Evolutionary conservation across 257 asterid species (phyloP).

Genomic region (Agastache rugosa): DNA sequence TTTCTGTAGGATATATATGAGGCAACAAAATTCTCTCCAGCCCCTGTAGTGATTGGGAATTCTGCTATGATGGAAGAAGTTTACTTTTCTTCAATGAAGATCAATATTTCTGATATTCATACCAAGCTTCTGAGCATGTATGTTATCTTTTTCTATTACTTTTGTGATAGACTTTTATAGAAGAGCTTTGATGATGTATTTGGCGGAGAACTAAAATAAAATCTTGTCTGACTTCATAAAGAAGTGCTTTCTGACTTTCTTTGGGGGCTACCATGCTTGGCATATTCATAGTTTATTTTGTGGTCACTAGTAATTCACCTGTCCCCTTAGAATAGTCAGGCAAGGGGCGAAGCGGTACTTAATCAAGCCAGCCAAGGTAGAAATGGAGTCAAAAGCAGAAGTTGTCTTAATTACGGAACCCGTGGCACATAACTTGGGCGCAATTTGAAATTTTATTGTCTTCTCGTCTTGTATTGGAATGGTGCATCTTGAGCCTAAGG

Average conservation of each 20-base stretch:
- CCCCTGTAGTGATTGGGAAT: slow-evolving; percentile 60
- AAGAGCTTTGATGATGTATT: slow-evolving; percentile 20
- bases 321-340: background rate
- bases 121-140: slow-evolving; percentile 72
- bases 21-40: slow-evolving; percentile 89
- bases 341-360: background rate
- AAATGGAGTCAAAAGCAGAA: background rate
- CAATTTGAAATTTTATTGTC: too few species aligned
- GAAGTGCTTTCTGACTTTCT: background rate
- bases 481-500: too few species aligned
- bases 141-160: slow-evolving; percentile 34
- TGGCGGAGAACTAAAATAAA: slow-evolving; percentile 22
- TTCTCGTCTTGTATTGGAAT: too few species aligned
- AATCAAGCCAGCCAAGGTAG: background rate
- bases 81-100: slow-evolving; percentile 66
- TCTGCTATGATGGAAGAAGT: slow-evolving; percentile 60
- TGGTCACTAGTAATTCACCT: background rate
- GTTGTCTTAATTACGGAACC: background rate
- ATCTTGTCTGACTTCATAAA: background rate
- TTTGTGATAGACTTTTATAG: slow-evolving; percentile 23
- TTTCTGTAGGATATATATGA: slow-evolving; percentile 87
- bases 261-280: slow-evolving; percentile 9
- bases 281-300: background rate
- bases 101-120: slow-evolving; percentile 63
- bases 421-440: background rate